Base-by-base conservation (phyloP, 2,329 filamentous ascomycete genomes). In the Alternaria sp. region DNA sequence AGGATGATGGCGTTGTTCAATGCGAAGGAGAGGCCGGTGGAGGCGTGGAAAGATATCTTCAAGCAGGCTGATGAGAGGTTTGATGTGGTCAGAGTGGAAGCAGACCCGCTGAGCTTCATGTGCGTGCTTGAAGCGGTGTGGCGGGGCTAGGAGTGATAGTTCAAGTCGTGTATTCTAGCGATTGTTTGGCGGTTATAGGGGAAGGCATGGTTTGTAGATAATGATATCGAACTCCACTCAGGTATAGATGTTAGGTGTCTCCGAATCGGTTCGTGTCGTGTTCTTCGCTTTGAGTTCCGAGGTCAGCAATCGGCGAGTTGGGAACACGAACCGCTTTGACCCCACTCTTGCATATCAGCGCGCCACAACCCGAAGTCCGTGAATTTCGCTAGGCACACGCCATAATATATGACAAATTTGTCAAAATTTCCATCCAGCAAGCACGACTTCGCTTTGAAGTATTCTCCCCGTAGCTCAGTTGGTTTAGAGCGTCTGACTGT, bases 1-100 rank as follows among this genome's bases (percentile, higher is more conserved):
- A 77, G 83, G 49, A 82, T 87, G 80, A 83, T 86, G 81, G 81
- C 82, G 4, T 68, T 86, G 6, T 84, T 85, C 53, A 86, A 85
- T 64, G 80, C 80, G 3, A 81, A 81, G 66, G 85, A 87, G 74
- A 77, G 84, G 20, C 78, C 80, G 0, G 79, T 81, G 0, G 75
- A 80, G n/a, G 82, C 81, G 5, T 87, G 84, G 82, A 80, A 79
- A 69, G 72, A 73, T 15, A 74, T 86, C 3, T 83, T 86, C 67
- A 68, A 65, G n/a, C 67, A 73, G 49, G 84, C 85, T 3, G 84
- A 86, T 61, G 78, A 82, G 66, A 72, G 83, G 12, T 84, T 83
- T 47, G 78, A 82, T n/a, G 73, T 85, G 18, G 72, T 54, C 20
- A 66, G 61, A 37, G 68, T 75, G 0, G 67, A 75, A 44, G 67